phyloP scores from a whole-genome alignment of 2,329 filamentous ascomycete genomes.

The Sclerotinia glacialis region DNA sequence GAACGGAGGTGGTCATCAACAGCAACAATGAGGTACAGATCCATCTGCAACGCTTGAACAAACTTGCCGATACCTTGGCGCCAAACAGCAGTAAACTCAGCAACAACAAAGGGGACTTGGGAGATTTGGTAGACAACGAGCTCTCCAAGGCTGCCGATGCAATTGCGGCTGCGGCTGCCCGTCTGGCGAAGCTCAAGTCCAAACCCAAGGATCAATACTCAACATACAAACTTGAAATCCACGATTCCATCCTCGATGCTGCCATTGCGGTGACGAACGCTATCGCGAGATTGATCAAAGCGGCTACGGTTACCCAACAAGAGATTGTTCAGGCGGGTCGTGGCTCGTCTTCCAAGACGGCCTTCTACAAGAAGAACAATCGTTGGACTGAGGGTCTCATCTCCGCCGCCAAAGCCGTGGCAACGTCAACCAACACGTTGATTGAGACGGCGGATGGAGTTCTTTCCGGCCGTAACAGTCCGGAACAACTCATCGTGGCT shows the following conservation, averaged over 20 bases:
- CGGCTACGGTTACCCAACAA: conserved; percentile 86
- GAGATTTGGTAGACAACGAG: conserved; percentile 89
- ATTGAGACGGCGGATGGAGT: conserved; percentile 98
- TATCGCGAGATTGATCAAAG: conserved; percentile 91
- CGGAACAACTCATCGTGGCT: conserved; percentile 95
- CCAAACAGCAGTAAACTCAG: conserved; percentile 81
- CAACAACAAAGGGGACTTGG: conserved; percentile 77
- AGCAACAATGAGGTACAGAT: conserved; percentile 96
- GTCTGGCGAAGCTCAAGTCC: conserved; percentile 87
- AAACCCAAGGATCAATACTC: conserved; percentile 95
- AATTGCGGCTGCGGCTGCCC: conserved; percentile 86
- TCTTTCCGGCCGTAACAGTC: conserved; percentile 84
- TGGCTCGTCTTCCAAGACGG: conserved; percentile 80
- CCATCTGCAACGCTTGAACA: conserved; percentile 89
- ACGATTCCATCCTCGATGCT: conserved; percentile 91
- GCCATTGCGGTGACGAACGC: conserved; percentile 91
- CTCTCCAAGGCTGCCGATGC: conserved; percentile 91
- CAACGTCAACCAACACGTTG: conserved; percentile 86
- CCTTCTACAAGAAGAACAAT: conserved; percentile 99
- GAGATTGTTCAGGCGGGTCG: conserved; percentile 94
- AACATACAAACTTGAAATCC: conserved; percentile 93
- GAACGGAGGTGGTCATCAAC: conserved; percentile 96
- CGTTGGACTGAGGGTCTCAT: conserved; percentile 98
- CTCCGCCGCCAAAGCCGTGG: conserved; percentile 94
- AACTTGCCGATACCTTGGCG: conserved; percentile 86